Evolutionary conservation across 2,329 filamentous ascomycete genomes (phyloP).

Genomic region (Ophiosphaerella herpotricha): DNA sequence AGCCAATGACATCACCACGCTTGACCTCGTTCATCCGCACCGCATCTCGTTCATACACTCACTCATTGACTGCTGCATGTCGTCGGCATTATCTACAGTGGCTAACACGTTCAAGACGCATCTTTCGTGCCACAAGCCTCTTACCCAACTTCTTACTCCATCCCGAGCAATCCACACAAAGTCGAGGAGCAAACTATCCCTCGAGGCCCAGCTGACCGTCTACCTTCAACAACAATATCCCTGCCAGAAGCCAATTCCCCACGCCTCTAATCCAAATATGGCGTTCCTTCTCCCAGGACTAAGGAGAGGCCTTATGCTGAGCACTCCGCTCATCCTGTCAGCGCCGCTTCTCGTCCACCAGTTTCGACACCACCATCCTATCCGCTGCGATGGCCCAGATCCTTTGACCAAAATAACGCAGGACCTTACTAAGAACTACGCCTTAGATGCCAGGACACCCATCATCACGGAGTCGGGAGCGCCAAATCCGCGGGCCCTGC

Average conservation of each 20-base stretch:
- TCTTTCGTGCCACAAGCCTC: neutral
- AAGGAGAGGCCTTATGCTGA: conserved; percentile 42
- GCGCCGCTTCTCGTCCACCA: conserved; percentile 38
- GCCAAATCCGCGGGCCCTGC: conserved; percentile 48
- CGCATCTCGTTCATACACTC: neutral
- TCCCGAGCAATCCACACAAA: neutral
- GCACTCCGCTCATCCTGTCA: conserved; percentile 43
- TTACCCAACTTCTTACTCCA: neutral
- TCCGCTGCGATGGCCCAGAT: conserved; percentile 45
- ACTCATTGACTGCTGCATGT: conserved; percentile 16
- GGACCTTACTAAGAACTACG: conserved; percentile 39
- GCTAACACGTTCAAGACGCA: neutral
- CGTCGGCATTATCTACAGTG: conserved; percentile 1
- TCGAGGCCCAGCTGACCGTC: conserved; percentile 21
- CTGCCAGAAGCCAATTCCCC: neutral
- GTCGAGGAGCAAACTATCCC: neutral
- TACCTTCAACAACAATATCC: conserved; percentile 25
- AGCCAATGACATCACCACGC: conserved; percentile 44
- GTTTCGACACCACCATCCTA: conserved; percentile 27
- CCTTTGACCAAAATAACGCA: conserved; percentile 47
- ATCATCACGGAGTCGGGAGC: conserved; percentile 45
- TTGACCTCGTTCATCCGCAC: conserved; percentile 3
- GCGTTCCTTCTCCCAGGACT: conserved; percentile 47
- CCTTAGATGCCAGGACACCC: conserved; percentile 46
- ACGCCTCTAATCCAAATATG: conserved; percentile 29